phyloP scores from a whole-genome alignment of 2,329 filamentous ascomycete species.

The Trichothecium roseum region DNA sequence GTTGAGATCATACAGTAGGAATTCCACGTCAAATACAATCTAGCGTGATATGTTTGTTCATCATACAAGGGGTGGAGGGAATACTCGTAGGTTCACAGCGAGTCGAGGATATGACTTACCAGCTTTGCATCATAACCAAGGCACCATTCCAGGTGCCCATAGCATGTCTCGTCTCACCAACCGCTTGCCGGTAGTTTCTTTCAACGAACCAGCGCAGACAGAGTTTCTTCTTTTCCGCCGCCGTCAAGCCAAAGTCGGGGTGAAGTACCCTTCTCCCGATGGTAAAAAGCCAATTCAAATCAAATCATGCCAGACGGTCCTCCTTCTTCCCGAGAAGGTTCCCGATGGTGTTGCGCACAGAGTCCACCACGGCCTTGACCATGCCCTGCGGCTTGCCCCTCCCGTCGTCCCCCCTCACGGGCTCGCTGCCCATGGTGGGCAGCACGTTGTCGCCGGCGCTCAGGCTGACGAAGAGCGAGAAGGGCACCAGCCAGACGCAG shows the following conservation, averaged over 20 bases:
- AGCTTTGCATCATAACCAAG: no score
- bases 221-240: background rate
- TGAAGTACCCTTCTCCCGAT: background rate
- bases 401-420: conserved; percentile 32
- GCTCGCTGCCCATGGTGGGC: conserved; percentile 73
- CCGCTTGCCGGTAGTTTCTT: no score
- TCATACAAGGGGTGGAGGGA: conserved; percentile 18
- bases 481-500: conserved; percentile 94
- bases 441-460: conserved; percentile 92
- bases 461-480: conserved; percentile 86
- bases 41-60: conserved; percentile 31
- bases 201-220: background rate
- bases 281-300: no score
- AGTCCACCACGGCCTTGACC: conserved; percentile 55
- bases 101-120: no score
- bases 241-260: background rate
- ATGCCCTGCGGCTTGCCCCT: conserved; percentile 50
- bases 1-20: conserved; percentile 19
- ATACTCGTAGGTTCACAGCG: background rate
- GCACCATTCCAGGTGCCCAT: no score
- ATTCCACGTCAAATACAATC: conserved; percentile 34
- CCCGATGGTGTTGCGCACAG: conserved; percentile 40
- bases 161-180: no score
- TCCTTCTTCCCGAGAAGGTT: conserved; percentile 6
- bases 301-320: conserved; percentile 12